Evolutionary conservation across 176 grass and related monocot species (phyloP).

Genomic region (Carex littledalei): DNA sequence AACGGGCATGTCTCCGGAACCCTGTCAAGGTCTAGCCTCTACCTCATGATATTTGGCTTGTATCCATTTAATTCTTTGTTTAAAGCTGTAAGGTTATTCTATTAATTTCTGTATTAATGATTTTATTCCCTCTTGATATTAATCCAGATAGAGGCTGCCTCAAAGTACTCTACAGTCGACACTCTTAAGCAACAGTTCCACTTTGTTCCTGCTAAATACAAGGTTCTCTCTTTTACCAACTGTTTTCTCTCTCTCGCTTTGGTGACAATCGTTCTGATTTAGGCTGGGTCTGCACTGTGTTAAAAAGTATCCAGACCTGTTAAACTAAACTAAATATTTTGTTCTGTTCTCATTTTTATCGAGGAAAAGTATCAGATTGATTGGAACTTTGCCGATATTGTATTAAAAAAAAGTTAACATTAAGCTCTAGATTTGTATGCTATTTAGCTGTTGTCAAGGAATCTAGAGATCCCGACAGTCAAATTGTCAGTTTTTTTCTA

Average conservation of each 20-base stretch:
- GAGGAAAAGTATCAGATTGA: neutral
- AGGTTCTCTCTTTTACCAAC: slow-evolving; percentile 32
- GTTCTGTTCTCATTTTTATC: neutral
- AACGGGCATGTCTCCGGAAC: slow-evolving; percentile 84
- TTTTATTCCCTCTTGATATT: neutral
- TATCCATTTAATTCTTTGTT: neutral
- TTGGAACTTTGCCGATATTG: neutral
- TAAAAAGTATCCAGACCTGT: neutral
- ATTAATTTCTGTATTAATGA: neutral
- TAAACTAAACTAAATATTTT: neutral
- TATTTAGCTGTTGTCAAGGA: neutral
- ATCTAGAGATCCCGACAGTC: neutral
- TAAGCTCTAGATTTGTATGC: neutral
- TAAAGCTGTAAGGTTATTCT: neutral
- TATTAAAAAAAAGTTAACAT: neutral
- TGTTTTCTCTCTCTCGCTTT: neutral
- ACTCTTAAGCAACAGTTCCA: slow-evolving; percentile 74
- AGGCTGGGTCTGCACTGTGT: neutral
- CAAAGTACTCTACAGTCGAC: slow-evolving; percentile 90
- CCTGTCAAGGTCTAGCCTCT: slow-evolving; percentile 68
- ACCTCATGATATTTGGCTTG: neutral
- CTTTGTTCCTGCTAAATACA: slow-evolving; percentile 64
- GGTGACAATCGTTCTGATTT: neutral
- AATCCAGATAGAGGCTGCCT: slow-evolving; percentile 54
- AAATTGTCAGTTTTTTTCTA: neutral